Percentiles rank a stretch among this genome's conserved stretches.
Evolutionary conservation across 192 early-diverging fungal species (phyloP).

Genomic region (Linnemannia hyalina): DNA sequence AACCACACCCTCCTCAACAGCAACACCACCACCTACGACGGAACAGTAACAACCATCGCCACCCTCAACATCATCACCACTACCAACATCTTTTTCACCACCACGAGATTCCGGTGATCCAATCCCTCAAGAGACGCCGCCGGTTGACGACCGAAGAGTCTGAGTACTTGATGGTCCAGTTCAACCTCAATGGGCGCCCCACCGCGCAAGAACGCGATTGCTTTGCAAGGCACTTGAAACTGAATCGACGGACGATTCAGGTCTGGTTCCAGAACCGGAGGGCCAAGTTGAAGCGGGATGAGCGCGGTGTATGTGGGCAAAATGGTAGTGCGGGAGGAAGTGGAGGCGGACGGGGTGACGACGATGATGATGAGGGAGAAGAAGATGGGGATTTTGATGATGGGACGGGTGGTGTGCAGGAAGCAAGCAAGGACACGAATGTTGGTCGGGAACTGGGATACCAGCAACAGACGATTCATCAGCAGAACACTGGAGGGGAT

Average conservation of each 20-base stretch:
- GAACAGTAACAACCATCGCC: neutral
- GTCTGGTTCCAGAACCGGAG: conserved; percentile 87
- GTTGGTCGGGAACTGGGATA: neutral
- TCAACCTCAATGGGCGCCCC: conserved; percentile 68
- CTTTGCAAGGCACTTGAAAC: conserved; percentile 69
- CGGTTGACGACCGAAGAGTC: conserved; percentile 76
- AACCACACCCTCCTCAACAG: neutral
- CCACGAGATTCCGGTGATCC: neutral
- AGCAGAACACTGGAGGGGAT: neutral
- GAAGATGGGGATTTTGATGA: neutral
- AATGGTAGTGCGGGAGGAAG: neutral
- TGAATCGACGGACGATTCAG: conserved; percentile 74
- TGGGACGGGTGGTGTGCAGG: neutral
- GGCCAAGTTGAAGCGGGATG: conserved; percentile 81
- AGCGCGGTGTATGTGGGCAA: neutral
- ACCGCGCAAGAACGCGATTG: conserved; percentile 70
- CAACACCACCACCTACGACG: neutral
- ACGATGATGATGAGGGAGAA: neutral
- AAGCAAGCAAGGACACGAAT: neutral
- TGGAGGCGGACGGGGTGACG: neutral
- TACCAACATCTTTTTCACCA: neutral
- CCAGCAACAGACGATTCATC: neutral
- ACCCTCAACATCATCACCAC: neutral
- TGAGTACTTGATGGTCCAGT: conserved; percentile 64
- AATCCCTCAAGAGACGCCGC: conserved; percentile 71